Evolutionary conservation across 352 stramenopile species (phyloP).

Genomic region (Phytophthora litchii): DNA sequence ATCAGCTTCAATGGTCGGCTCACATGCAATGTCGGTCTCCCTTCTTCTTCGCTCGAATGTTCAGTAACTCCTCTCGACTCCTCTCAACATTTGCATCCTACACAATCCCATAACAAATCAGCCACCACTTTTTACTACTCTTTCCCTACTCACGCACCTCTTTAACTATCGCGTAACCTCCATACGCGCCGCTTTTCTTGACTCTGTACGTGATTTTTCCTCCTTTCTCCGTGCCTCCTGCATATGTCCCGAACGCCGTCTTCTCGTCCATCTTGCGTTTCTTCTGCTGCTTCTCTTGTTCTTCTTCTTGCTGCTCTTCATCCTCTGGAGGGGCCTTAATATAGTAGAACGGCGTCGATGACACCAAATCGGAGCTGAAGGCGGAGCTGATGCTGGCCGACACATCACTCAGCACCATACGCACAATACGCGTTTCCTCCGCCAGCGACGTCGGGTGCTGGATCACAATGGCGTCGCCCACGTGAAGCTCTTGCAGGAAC

Average conservation of each 20-base stretch:
- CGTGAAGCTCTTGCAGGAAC: slow-evolving; percentile 83
- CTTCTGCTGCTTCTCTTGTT: slow-evolving; percentile 54
- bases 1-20: neutral
- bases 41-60: slow-evolving; percentile 89
- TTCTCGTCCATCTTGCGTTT: slow-evolving; percentile 62
- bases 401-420: slow-evolving; percentile 91
- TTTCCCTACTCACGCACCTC: slow-evolving; percentile 41
- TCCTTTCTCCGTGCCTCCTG: slow-evolving; percentile 78
- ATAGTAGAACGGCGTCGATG: slow-evolving; percentile 88
- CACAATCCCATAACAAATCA: neutral
- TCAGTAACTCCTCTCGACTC: slow-evolving; percentile 85
- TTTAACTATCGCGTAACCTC: slow-evolving; percentile 88
- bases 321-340: slow-evolving; percentile 85
- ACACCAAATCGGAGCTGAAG: slow-evolving; percentile 91
- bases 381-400: slow-evolving; percentile 84
- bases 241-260: slow-evolving; percentile 89
- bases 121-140: neutral
- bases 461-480: slow-evolving; percentile 88
- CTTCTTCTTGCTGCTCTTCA: slow-evolving; percentile 41
- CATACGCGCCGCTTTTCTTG: slow-evolving; percentile 85
- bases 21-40: slow-evolving; percentile 87
- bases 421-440: slow-evolving; percentile 90
- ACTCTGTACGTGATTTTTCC: slow-evolving; percentile 76
- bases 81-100: slow-evolving; percentile 62
- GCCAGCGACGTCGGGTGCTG: slow-evolving; percentile 84